These are phyloP conservation scores for Vanrija humicola DNA, from an alignment of 1,284 basidiomycete genomes.

Conservation along the genomic window DNA sequence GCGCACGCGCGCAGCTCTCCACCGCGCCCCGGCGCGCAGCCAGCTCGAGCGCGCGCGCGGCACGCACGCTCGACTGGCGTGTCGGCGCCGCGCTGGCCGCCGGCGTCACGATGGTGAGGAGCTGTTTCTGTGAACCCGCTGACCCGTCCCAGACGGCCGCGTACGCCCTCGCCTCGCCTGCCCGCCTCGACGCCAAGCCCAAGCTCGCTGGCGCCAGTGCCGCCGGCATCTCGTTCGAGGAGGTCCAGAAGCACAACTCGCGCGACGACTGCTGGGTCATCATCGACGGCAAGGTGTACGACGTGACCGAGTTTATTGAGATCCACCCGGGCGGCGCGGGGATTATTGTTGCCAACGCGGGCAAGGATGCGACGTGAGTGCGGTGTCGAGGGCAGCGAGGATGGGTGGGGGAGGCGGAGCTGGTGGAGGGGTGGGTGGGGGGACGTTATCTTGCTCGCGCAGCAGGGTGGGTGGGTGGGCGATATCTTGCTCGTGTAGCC, in stretches of 20 bases:
- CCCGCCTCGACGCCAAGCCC: conserved; percentile 16
- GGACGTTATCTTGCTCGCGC: not conserved
- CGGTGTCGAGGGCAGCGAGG: no score
- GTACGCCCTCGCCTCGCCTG: not conserved
- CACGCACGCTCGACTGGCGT: not conserved
- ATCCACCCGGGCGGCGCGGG: conserved; percentile 57
- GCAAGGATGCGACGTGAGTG: conserved; percentile 57
- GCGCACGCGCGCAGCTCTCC: not conserved
- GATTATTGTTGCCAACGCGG: conserved; percentile 55
- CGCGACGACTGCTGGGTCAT: conserved; percentile 38
- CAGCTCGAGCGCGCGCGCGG: not conserved
- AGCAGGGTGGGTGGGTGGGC: no score
- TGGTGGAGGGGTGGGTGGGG: no score
- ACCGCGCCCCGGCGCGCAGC: not conserved
- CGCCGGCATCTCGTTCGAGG: conserved; percentile 27
- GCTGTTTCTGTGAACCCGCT: not conserved
- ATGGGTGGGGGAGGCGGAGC: no score
- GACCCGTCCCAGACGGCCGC: conserved; percentile 3
- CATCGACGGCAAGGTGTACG: conserved; percentile 54
- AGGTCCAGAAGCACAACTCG: conserved; percentile 42
- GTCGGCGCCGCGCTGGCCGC: not conserved
- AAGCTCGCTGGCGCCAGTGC: not conserved
- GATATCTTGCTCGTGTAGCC: no score
- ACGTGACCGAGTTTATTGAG: conserved; percentile 73
- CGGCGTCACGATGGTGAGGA: not conserved